These are phyloP conservation scores for Aureoboletus auriporus DNA, from an alignment of 768 basidiomycete genomes.

Conservation along the genomic window DNA sequence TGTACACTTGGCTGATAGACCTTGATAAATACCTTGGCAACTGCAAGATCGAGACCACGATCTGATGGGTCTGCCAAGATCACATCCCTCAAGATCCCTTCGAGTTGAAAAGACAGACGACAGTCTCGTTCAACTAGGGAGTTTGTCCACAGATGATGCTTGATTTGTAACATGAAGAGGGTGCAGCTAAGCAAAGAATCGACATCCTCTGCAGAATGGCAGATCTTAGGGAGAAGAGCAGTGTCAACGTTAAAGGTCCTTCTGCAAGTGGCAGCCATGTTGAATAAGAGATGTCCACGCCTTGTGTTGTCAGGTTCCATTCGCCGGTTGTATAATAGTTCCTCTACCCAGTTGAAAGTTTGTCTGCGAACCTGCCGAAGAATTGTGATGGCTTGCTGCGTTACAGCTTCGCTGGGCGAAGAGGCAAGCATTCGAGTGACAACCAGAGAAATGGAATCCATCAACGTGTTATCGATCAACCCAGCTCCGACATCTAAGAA, in stretches of 20 bases:
- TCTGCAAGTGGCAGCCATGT: constrained; percentile 35
- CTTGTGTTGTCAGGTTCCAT: background rate
- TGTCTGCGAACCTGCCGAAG: no score
- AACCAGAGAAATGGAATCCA: background rate
- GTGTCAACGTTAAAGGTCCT: constrained; percentile 19
- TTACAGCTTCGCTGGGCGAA: no score
- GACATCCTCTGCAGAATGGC: background rate
- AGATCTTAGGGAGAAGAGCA: background rate
- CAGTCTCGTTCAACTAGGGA: constrained; percentile 14
- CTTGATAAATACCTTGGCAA: constrained; percentile 2
- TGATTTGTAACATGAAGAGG: constrained; percentile 10
- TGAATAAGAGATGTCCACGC: constrained; percentile 19
- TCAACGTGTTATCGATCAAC: background rate
- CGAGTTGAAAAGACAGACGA: constrained; percentile 20
- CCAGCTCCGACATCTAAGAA: background rate
- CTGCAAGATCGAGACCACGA: constrained; percentile 12
- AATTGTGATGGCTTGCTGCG: no score
- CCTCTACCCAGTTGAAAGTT: background rate
- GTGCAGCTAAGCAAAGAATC: constrained; percentile 11
- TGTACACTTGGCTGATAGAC: constrained; percentile 3
- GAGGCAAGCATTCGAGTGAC: background rate
- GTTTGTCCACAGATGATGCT: background rate
- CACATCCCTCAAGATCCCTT: background rate
- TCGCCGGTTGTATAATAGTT: constrained; percentile 22
- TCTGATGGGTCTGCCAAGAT: background rate